Evolutionary conservation across 306 rosid species (phyloP).

Genomic region (Gastrolobium villosum): DNA sequence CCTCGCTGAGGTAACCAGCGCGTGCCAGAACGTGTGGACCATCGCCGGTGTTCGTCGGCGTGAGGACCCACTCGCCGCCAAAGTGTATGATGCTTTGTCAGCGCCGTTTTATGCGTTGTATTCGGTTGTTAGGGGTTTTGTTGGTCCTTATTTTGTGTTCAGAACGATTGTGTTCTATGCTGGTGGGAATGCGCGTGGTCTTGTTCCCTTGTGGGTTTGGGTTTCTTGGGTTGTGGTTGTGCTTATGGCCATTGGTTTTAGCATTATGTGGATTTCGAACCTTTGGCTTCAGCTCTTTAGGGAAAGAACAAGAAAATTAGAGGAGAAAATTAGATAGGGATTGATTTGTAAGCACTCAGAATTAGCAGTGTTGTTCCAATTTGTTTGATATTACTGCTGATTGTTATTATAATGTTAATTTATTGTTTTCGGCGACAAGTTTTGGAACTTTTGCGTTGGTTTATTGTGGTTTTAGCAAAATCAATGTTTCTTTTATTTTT

Average conservation of each 20-base stretch:
- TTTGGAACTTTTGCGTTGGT: neutral
- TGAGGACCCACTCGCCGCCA: constrained; percentile 65
- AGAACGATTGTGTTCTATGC: constrained; percentile 64
- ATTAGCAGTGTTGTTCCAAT: neutral
- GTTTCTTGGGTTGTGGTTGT: constrained; percentile 85
- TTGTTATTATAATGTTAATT: neutral
- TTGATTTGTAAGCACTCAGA: constrained; percentile 7
- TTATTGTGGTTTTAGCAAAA: neutral
- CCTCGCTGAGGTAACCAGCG: constrained; percentile 87
- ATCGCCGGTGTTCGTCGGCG: constrained; percentile 62
- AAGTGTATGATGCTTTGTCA: constrained; percentile 59
- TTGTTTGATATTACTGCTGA: neutral
- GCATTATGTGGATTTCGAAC: constrained; percentile 83
- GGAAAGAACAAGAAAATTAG: constrained; percentile 59
- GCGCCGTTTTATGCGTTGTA: constrained; percentile 74
- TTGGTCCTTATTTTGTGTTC: constrained; percentile 78
- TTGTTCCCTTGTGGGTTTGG: constrained; percentile 88
- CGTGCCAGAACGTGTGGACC: constrained; percentile 91
- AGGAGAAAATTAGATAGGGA: constrained; percentile 63
- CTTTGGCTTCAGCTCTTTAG: constrained; percentile 76
- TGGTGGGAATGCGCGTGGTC: constrained; percentile 63
- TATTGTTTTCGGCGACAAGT: neutral
- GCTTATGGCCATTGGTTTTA: constrained; percentile 72
- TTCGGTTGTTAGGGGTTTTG: constrained; percentile 68
- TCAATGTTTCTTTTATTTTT: neutral